Conservation (phyloP, 2,329 filamentous ascomycete species). For the Colletotrichum cereale region DNA sequence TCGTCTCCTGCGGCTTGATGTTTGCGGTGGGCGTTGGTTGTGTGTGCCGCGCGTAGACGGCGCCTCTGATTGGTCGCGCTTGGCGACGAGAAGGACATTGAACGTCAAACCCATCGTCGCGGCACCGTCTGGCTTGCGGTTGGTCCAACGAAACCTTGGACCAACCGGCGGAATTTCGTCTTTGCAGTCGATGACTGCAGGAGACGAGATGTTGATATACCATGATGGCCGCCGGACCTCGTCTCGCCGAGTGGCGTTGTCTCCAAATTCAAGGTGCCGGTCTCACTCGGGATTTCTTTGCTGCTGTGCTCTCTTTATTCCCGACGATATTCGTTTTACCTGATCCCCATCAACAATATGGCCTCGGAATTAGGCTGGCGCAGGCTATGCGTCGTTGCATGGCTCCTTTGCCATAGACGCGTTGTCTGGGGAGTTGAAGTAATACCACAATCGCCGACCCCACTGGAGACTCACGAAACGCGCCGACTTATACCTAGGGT, state of each 20-base stretch:
- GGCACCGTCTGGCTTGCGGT: conserved; percentile 28
- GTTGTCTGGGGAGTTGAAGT: conserved; percentile 8
- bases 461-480: background rate
- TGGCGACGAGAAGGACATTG: conserved; percentile 26
- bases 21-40: conserved; percentile 17
- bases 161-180: conserved; percentile 24
- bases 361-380: conserved; percentile 3
- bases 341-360: conserved; percentile 6
- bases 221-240: conserved; percentile 1
- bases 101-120: conserved; percentile 31
- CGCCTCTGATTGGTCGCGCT: conserved; percentile 27
- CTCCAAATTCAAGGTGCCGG: background rate
- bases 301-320: background rate
- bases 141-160: conserved; percentile 3
- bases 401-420: conserved; percentile 15
- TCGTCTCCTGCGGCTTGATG: conserved; percentile 23
- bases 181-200: background rate
- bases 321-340: background rate
- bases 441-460: conserved; percentile 1
- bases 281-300: background rate
- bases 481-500: conserved; percentile 5
- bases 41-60: conserved; percentile 32
- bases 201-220: conserved; percentile 28
- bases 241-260: conserved; percentile 19
- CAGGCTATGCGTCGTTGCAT: conserved; percentile 18